Percentiles rank a stretch among this genome's conserved stretches.
These are phyloP conservation scores for Protomyces macrosporus DNA, from an alignment of 1,139 yeast species.

Conservation along the genomic window DNA sequence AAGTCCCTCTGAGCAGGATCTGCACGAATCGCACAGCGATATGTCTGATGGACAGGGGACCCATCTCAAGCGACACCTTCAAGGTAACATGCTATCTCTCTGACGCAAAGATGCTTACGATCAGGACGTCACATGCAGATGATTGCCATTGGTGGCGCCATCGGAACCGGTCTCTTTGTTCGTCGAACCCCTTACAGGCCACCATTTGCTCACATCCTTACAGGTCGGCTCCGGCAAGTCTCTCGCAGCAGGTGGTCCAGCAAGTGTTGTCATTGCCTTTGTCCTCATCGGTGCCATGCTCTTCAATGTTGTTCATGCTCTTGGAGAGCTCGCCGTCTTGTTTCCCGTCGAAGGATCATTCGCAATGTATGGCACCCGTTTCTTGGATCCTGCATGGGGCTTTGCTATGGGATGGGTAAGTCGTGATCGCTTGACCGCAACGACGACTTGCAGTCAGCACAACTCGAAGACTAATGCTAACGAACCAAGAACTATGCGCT, in stretches of 20 bases:
- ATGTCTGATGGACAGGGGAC: too few species aligned
- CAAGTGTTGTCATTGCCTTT: constrained; percentile 34
- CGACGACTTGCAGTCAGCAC: too few species aligned
- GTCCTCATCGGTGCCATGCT: constrained; percentile 52
- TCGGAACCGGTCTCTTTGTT: constrained; percentile 62
- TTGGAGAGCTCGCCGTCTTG: constrained; percentile 81
- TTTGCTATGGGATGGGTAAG: constrained; percentile 59
- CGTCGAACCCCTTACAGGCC: constrained; percentile 60
- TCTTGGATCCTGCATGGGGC: constrained; percentile 35
- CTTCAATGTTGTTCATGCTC: constrained; percentile 62
- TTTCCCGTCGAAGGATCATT: constrained; percentile 79
- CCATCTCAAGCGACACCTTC: background rate
- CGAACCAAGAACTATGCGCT: constrained; percentile 84
- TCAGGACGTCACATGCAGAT: background rate
- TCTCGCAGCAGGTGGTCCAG: constrained; percentile 37
- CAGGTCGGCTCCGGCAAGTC: constrained; percentile 57
- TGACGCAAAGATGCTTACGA: background rate
- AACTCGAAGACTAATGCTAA: too few species aligned
- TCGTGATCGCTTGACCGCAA: too few species aligned
- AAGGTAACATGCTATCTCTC: background rate
- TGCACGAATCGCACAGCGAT: too few species aligned
- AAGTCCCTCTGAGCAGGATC: too few species aligned
- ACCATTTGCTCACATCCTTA: constrained; percentile 49
- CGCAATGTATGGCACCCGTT: constrained; percentile 37
- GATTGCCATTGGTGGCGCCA: constrained; percentile 59